Evolutionary conservation across 805 yeast species (phyloP).

Genomic region (Saccharomycopsis javanensis): DNA sequence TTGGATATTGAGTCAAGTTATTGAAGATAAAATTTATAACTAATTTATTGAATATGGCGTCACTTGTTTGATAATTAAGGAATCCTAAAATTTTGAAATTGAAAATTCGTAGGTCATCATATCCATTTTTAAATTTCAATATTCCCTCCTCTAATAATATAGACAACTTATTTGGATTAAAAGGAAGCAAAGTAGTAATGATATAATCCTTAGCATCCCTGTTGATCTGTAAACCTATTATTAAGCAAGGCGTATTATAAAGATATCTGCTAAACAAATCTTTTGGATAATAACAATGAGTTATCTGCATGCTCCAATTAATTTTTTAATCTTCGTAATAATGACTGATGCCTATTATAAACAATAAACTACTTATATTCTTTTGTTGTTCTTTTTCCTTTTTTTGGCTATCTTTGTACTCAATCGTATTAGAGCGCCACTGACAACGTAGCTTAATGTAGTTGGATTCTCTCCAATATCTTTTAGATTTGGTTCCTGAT

Average conservation of each 20-base stretch:
- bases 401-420: no score
- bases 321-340: neutral
- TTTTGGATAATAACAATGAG: constrained; percentile 19
- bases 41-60: neutral
- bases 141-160: constrained; percentile 4
- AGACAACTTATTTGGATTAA: constrained; percentile 11
- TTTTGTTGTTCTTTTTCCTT: no score
- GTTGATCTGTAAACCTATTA: constrained; percentile 13
- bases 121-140: neutral
- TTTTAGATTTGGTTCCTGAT: neutral
- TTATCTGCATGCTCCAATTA: neutral
- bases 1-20: constrained; percentile 15
- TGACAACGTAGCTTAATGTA: no score
- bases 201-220: constrained; percentile 11
- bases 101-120: neutral
- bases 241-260: constrained; percentile 15
- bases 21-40: constrained; percentile 16
- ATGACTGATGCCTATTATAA: no score
- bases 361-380: no score
- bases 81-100: constrained; percentile 12
- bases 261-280: constrained; percentile 13
- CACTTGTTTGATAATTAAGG: constrained; percentile 11
- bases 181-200: constrained; percentile 15
- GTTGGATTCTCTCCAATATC: no score
- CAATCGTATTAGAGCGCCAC: no score